phyloP scores from a whole-genome alignment of 495 filamentous ascomycete genomes.

The Penicillium canescens region DNA sequence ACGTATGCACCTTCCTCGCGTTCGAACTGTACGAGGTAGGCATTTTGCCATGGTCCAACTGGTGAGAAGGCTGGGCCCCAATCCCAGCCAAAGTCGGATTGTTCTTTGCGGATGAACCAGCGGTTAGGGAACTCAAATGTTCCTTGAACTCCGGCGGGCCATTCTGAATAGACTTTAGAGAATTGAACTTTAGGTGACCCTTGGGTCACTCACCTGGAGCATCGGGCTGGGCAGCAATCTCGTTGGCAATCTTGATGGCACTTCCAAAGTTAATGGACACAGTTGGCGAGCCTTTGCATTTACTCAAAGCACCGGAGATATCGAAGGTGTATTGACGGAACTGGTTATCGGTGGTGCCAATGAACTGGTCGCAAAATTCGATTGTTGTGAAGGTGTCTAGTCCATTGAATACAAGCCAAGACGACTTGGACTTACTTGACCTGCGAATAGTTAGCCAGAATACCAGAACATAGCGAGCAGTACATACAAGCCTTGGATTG shows the following conservation, averaged over 20 bases:
- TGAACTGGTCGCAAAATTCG: slow-evolving; percentile 55
- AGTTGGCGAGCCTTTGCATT: slow-evolving; percentile 42
- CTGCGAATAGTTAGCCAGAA: slow-evolving; percentile 19
- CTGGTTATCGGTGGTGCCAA: slow-evolving; percentile 70
- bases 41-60: slow-evolving; percentile 66
- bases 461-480: background rate
- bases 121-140: slow-evolving; percentile 52
- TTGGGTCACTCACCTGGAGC: slow-evolving; percentile 42
- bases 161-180: slow-evolving; percentile 26
- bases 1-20: slow-evolving; percentile 46
- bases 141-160: slow-evolving; percentile 47
- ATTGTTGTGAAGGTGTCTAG: slow-evolving; percentile 68
- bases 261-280: slow-evolving; percentile 59
- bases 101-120: slow-evolving; percentile 67
- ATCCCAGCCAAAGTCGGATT: slow-evolving; percentile 72
- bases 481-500: slow-evolving; percentile 49
- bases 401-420: slow-evolving; percentile 64
- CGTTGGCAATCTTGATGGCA: slow-evolving; percentile 51
- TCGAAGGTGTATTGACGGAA: slow-evolving; percentile 74
- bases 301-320: slow-evolving; percentile 49
- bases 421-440: slow-evolving; percentile 26
- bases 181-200: background rate
- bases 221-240: slow-evolving; percentile 54
- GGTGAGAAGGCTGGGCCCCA: slow-evolving; percentile 70
- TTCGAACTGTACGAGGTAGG: slow-evolving; percentile 57